Evolutionary conservation across 192 early-diverging fungal species (phyloP).

Genomic region (Coemansia sp.): DNA sequence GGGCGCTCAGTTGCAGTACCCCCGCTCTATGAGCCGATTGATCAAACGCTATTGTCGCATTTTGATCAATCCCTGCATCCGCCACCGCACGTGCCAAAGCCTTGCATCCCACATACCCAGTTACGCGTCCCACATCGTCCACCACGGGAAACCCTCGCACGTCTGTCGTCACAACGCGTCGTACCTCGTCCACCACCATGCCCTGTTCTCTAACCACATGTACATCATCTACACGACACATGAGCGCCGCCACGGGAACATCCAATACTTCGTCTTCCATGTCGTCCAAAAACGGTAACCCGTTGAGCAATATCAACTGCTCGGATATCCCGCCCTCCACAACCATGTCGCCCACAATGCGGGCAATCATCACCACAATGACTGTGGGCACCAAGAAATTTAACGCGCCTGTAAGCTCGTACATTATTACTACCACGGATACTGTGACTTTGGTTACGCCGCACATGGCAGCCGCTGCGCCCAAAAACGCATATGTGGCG

Average conservation of each 20-base stretch:
- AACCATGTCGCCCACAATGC: slow-evolving; percentile 71
- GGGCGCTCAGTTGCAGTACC: background rate
- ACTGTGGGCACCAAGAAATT: slow-evolving; percentile 81
- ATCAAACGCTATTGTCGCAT: background rate
- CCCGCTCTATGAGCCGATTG: background rate
- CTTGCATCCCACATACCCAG: slow-evolving; percentile 68
- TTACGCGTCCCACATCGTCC: slow-evolving; percentile 59
- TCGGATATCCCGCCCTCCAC: slow-evolving; percentile 74
- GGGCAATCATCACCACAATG: slow-evolving; percentile 76
- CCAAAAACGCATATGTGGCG: slow-evolving; percentile 92
- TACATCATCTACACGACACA: slow-evolving; percentile 36
- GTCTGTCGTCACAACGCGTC: slow-evolving; percentile 41
- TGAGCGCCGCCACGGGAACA: slow-evolving; percentile 53
- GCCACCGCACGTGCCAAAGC: slow-evolving; percentile 19
- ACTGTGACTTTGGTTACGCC: slow-evolving; percentile 88
- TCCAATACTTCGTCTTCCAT: slow-evolving; percentile 42
- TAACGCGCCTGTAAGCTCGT: slow-evolving; percentile 94
- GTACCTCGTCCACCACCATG: slow-evolving; percentile 57
- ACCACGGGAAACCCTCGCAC: slow-evolving; percentile 75
- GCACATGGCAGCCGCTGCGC: slow-evolving; percentile 83
- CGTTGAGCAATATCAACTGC: slow-evolving; percentile 73
- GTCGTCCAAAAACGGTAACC: slow-evolving; percentile 75
- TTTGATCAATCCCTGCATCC: background rate
- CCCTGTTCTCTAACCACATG: background rate
- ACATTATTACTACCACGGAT: slow-evolving; percentile 95